These are phyloP conservation scores for Chaetomium fimeti DNA, from an alignment of 495 filamentous ascomycete species.

Conservation along the genomic window DNA sequence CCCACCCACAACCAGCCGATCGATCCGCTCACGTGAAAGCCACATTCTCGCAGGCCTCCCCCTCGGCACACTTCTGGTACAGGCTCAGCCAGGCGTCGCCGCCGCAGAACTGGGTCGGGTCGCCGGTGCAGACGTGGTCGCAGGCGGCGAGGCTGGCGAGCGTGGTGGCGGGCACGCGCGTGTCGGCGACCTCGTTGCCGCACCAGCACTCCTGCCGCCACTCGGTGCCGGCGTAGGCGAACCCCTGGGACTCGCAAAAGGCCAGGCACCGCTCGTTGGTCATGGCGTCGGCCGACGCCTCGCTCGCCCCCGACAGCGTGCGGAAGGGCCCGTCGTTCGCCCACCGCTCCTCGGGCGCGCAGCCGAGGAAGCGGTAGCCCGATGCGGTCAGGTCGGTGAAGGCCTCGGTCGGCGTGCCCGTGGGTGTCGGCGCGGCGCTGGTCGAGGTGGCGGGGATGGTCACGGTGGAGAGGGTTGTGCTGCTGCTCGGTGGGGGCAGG, in stretches of 20 bases:
- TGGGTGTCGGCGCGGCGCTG: slow-evolving; percentile 11
- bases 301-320: slow-evolving; percentile 33
- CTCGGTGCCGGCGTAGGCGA: slow-evolving; percentile 59
- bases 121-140: slow-evolving; percentile 42
- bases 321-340: slow-evolving; percentile 31
- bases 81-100: slow-evolving; percentile 38
- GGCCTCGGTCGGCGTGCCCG: slow-evolving; percentile 13
- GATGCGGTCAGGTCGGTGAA: slow-evolving; percentile 30
- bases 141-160: slow-evolving; percentile 36
- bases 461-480: slow-evolving; percentile 4
- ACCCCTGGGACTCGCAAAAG: slow-evolving; percentile 50
- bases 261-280: slow-evolving; percentile 57
- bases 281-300: slow-evolving; percentile 45
- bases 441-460: slow-evolving; percentile 14
- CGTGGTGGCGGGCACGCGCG: slow-evolving; percentile 28
- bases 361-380: slow-evolving; percentile 34
- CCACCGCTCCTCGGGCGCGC: slow-evolving; percentile 35
- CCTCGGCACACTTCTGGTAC: slow-evolving; percentile 31
- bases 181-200: slow-evolving; percentile 45
- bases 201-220: slow-evolving; percentile 68
- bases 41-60: slow-evolving; percentile 29
- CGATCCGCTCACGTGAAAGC: slow-evolving; percentile 22
- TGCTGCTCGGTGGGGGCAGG: slow-evolving; percentile 2
- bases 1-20: neutral
- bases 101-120: slow-evolving; percentile 44